These are phyloP conservation scores for Pelargonium nanum DNA, from an alignment of 345 rosid species.

Conservation along the genomic window DNA sequence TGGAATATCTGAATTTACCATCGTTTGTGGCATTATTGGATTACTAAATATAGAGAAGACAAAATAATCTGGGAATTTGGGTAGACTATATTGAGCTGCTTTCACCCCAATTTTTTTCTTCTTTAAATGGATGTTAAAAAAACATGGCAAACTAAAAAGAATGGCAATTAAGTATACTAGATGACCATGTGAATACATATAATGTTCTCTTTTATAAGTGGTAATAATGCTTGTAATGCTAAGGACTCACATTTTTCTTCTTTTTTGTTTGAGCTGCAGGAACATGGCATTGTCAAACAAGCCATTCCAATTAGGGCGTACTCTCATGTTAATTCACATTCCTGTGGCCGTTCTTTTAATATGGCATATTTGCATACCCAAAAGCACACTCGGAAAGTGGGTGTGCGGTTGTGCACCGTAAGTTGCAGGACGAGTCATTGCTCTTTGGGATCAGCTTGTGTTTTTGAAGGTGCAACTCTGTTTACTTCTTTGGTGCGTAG, in stretches of 20 bases:
- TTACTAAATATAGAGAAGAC: neutral
- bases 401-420: constrained; percentile 14
- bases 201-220: neutral
- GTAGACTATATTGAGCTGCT: neutral
- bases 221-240: constrained; percentile 8
- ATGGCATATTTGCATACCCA: constrained; percentile 14
- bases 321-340: constrained; percentile 17
- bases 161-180: too few species aligned
- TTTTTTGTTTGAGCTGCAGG: constrained; percentile 26
- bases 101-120: too few species aligned
- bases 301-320: constrained; percentile 17
- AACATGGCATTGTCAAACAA: constrained; percentile 34
- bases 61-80: neutral
- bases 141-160: too few species aligned
- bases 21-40: too few species aligned
- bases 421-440: constrained; percentile 20
- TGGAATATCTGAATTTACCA: too few species aligned
- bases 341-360: constrained; percentile 22
- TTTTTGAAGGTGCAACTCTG: constrained; percentile 19
- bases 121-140: too few species aligned
- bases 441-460: constrained; percentile 22
- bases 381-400: constrained; percentile 14
- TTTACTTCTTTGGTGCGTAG: constrained; percentile 19
- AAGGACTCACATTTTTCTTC: constrained; percentile 9
- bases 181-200: neutral